Base-by-base conservation (phyloP, 768 basidiomycete genomes). In the Leccinum aurantiacum region DNA sequence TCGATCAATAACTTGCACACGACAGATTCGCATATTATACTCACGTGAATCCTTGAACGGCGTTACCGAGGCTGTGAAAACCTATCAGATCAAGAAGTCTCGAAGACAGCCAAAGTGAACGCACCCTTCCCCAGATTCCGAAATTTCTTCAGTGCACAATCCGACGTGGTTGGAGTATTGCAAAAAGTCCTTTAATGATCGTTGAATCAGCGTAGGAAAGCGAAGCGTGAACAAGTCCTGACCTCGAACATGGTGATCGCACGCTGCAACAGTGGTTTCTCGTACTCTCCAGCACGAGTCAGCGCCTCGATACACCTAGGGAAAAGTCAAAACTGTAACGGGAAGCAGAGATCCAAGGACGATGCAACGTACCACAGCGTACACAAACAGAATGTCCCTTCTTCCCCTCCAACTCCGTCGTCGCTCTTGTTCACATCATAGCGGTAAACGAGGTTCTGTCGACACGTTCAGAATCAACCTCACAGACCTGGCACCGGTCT, bases 391-490 rank as follows among this genome's bases (percentile, higher is more conserved):
- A 98, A 97, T 0, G 91, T 95, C 2, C 95, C 95, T 74, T 97
- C 95, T 63, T 96, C 93, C 1, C 95, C 95, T 2, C 96, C 95
- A 13, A 98, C 93, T 7, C 96, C 96, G 66, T 98, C 96, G 59
- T 91, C 88, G 0, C 91, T 87, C 71, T 90, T 90, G 25, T 73
- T 76, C 13, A 90, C 88, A 69, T 98, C 93, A 73, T 98, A 98
- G 8, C 95, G 87, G 69, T 90, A 96, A 6, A 93, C 90, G 10
- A 93, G 82, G 65, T 87, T 88, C 90, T 93, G 63, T n/a, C 22
- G 15, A 52, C 7, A 55, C 5, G 17, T 60, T 63, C 44, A 62
- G 54, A 15, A 46, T 52, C 14, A 13, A 63, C 15, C 29, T 29
- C n/a, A 57, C 37, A 54, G 50, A 53, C 1, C 2, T 22, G 58